Conservation (phyloP, 2,329 filamentous ascomycete species). For the Emmonsia crescens region DNA sequence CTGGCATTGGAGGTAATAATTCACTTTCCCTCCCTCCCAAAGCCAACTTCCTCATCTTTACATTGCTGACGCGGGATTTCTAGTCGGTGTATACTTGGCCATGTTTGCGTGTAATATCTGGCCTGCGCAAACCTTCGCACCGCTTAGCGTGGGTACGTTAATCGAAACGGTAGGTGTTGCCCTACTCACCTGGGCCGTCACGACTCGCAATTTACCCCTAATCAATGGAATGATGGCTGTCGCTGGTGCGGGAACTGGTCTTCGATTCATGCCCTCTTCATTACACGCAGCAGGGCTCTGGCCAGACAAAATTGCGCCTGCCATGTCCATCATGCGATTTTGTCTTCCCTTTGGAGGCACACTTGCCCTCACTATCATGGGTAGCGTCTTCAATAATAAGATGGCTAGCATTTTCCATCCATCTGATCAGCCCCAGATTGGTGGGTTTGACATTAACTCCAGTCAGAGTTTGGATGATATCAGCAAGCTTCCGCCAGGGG, state of each 20-base stretch:
- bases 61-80: background rate
- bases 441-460: slow-evolving; percentile 22
- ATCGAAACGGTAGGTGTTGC: slow-evolving; percentile 49
- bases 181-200: slow-evolving; percentile 48
- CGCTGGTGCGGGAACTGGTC: slow-evolving; percentile 50
- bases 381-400: slow-evolving; percentile 57
- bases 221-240: slow-evolving; percentile 59
- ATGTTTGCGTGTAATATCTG: slow-evolving; percentile 50
- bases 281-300: slow-evolving; percentile 55
- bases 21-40: background rate
- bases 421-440: slow-evolving; percentile 20
- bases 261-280: slow-evolving; percentile 54
- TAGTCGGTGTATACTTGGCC: slow-evolving; percentile 46
- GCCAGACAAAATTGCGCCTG: slow-evolving; percentile 45
- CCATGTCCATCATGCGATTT: slow-evolving; percentile 51
- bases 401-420: slow-evolving; percentile 19
- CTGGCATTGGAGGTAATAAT: slow-evolving; percentile 46
- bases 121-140: slow-evolving; percentile 51
- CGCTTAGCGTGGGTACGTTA: slow-evolving; percentile 47
- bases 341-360: slow-evolving; percentile 54
- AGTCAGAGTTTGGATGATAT: slow-evolving; percentile 31
- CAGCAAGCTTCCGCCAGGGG: slow-evolving; percentile 21
- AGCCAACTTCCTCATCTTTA: background rate
- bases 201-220: slow-evolving; percentile 36
- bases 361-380: slow-evolving; percentile 55